Conservation (phyloP, 1,139 yeast species). For the Candida labiduridarum region DNA sequence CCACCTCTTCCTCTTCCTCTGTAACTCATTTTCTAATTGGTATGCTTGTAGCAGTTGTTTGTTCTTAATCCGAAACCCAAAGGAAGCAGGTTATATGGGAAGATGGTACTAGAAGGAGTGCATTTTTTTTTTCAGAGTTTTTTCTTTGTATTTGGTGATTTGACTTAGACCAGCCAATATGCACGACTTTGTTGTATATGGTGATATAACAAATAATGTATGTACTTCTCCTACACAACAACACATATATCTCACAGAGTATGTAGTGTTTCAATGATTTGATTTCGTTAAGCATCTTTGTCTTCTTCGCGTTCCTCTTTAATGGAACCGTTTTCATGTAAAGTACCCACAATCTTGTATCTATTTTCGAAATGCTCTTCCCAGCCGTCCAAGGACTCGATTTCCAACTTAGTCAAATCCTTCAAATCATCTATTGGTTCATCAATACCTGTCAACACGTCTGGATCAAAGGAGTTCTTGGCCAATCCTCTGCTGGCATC, state of each 20-base stretch:
- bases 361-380: conserved; percentile 78
- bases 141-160: neutral
- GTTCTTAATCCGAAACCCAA: neutral
- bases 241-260: neutral
- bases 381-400: conserved; percentile 79
- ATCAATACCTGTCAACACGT: conserved; percentile 56
- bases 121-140: neutral
- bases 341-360: conserved; percentile 69
- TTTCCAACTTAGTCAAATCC: conserved; percentile 65
- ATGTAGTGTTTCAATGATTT: neutral
- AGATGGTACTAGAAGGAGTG: neutral
- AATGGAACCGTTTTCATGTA: conserved; percentile 29
- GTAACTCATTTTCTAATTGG: conserved; percentile 37
- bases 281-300: neutral
- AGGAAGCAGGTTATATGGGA: neutral
- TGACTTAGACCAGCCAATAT: neutral
- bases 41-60: neutral
- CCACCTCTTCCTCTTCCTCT: conserved; percentile 41
- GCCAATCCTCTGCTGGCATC: conserved; percentile 97
- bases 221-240: neutral
- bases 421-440: conserved; percentile 72
- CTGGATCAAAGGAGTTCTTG: conserved; percentile 78
- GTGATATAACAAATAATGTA: neutral
- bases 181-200: neutral
- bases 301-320: conserved; percentile 5